Percentiles rank a stretch among this genome's conserved stretches.
phyloP scores from a whole-genome alignment of 2,329 filamentous ascomycete genomes.

The Alternaria sp. region DNA sequence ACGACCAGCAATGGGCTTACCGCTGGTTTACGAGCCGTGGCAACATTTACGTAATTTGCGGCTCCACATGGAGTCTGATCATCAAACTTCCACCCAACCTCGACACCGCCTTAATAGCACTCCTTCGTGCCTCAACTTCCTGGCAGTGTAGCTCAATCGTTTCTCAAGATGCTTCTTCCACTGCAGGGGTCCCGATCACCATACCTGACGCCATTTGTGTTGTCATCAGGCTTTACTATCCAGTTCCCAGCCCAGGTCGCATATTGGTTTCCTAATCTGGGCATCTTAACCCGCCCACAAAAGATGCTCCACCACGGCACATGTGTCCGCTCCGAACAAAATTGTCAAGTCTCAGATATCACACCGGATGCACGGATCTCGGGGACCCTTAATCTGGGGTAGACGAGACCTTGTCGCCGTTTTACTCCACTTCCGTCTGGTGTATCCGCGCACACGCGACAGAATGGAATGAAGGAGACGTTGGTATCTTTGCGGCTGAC shows the following conservation, averaged over 20 bases:
- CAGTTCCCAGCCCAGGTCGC: conserved; percentile 11
- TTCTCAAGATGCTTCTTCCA: neutral
- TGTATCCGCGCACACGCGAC: conserved; percentile 14
- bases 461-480: neutral
- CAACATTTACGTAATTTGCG: neutral
- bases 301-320: conserved; percentile 18
- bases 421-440: conserved; percentile 22
- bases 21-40: neutral
- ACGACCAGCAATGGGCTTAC: neutral
- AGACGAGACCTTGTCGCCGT: conserved; percentile 14
- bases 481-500: neutral
- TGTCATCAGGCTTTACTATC: conserved; percentile 4
- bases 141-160: neutral
- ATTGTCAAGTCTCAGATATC: conserved; percentile 3
- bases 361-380: conserved; percentile 1
- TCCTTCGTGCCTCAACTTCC: neutral
- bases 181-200: neutral
- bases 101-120: neutral
- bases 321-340: conserved; percentile 9
- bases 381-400: conserved; percentile 9
- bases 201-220: neutral
- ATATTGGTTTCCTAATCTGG: conserved; percentile 18
- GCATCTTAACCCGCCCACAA: conserved; percentile 20
- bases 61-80: neutral
- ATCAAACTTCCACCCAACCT: neutral